A percentile compares a stretch with the other conserved stretches of the same genome.
phyloP scores from a whole-genome alignment of 2,329 filamentous ascomycete genomes.

The Fusarium virguliforme region DNA sequence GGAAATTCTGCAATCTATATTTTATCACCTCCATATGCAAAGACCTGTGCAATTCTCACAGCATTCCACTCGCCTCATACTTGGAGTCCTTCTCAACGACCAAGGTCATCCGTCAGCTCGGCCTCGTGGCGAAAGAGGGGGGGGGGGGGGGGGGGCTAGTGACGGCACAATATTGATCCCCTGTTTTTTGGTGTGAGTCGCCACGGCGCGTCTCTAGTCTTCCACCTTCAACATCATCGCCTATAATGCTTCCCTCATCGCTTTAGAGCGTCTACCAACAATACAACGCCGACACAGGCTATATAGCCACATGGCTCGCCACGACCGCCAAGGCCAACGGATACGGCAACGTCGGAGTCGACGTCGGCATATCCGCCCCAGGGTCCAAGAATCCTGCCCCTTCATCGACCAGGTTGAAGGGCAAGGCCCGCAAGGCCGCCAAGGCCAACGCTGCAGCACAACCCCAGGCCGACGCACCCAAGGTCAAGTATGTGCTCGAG shows the following conservation, averaged over 20 bases:
- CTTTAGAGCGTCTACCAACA: conserved; percentile 36
- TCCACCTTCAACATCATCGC: no score
- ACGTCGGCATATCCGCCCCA: background rate
- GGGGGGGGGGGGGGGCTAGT: no score
- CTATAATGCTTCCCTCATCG: conserved; percentile 25
- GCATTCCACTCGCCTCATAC: no score
- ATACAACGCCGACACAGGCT: conserved; percentile 45
- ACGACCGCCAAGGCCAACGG: conserved; percentile 38
- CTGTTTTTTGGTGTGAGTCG: background rate
- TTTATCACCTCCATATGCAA: no score
- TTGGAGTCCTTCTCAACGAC: no score
- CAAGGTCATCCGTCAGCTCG: no score
- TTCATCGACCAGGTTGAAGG: conserved; percentile 21
- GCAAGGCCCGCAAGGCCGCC: conserved; percentile 24
- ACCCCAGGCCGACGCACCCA: background rate
- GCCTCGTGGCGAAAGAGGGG: no score
- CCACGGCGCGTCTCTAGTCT: no score
- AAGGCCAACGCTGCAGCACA: conserved; percentile 9
- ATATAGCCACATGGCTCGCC: conserved; percentile 37
- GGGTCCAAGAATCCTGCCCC: conserved; percentile 5
- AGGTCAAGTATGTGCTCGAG: conserved; percentile 24
- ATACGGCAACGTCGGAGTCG: conserved; percentile 2
- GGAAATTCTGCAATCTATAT: no score
- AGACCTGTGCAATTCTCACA: no score
- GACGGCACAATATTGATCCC: background rate